Conservation (phyloP, 345 rosid species). For the Eucalyptus viminalis region DNA sequence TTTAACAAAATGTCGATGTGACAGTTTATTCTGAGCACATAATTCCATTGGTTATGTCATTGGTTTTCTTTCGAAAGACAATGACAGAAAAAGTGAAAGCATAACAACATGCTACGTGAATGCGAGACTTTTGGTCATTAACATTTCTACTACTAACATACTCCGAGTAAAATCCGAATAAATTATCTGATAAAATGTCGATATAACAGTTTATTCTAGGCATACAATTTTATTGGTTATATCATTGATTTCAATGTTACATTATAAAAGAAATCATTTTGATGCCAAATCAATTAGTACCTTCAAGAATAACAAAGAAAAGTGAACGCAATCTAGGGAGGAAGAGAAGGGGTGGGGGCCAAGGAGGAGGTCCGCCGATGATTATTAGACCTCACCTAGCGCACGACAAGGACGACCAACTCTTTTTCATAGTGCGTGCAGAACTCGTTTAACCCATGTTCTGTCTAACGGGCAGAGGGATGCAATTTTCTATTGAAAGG, state of each 20-base stretch:
- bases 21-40: accelerated
- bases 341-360: background rate
- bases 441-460: background rate
- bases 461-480: background rate
- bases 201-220: too few species aligned
- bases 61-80: background rate
- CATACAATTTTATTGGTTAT: background rate
- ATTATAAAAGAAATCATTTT: too few species aligned
- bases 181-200: background rate
- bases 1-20: too few species aligned
- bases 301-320: too few species aligned
- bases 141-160: background rate
- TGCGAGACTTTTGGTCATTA: background rate
- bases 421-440: background rate
- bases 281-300: background rate
- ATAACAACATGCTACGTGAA: background rate
- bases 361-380: background rate
- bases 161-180: too few species aligned
- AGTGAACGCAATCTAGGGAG: too few species aligned
- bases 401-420: background rate
- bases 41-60: background rate
- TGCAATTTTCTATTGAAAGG: background rate
- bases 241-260: background rate
- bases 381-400: background rate
- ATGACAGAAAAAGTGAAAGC: background rate